phyloP scores from a whole-genome alignment of 2,329 filamentous ascomycete species.

The Paecilomyces fulvus region DNA sequence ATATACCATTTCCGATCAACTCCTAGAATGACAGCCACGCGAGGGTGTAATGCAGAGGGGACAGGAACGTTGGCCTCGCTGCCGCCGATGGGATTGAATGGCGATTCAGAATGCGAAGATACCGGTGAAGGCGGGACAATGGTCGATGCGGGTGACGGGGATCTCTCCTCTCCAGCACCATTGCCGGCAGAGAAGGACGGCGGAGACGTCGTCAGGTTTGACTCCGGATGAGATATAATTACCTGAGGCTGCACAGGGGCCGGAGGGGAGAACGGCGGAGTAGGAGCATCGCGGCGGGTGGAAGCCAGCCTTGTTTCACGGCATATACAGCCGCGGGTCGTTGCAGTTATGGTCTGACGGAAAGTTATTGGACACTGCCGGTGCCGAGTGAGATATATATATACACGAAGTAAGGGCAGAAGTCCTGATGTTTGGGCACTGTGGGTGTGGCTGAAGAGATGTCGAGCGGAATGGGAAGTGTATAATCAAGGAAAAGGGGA shows the following conservation, averaged over 20 bases:
- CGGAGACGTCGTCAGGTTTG: constrained; percentile 1
- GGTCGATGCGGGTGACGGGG: constrained; percentile 16
- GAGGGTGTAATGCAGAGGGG: constrained; percentile 54
- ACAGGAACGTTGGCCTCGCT: constrained; percentile 19
- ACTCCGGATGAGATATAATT: constrained; percentile 11
- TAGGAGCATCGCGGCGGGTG: constrained; percentile 29
- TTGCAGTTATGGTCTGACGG: neutral
- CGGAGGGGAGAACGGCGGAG: constrained; percentile 24
- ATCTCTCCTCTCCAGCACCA: constrained; percentile 20
- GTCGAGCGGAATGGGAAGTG: neutral
- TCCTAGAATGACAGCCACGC: constrained; percentile 68
- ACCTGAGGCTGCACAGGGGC: constrained; percentile 18
- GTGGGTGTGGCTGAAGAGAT: neutral
- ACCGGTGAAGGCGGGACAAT: constrained; percentile 21
- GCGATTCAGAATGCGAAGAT: constrained; percentile 13
- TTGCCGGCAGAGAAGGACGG: constrained; percentile 7
- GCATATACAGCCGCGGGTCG: constrained; percentile 21
- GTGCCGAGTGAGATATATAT: neutral
- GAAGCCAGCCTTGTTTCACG: constrained; percentile 33
- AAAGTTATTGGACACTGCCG: neutral
- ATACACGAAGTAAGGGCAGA: neutral
- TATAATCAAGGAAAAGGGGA: neutral
- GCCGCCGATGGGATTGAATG: constrained; percentile 18
- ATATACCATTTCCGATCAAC: constrained; percentile 65
- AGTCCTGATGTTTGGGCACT: neutral